Evolutionary conservation across 1,284 basidiomycete species (phyloP).

Genomic region (Athelia sp.): DNA sequence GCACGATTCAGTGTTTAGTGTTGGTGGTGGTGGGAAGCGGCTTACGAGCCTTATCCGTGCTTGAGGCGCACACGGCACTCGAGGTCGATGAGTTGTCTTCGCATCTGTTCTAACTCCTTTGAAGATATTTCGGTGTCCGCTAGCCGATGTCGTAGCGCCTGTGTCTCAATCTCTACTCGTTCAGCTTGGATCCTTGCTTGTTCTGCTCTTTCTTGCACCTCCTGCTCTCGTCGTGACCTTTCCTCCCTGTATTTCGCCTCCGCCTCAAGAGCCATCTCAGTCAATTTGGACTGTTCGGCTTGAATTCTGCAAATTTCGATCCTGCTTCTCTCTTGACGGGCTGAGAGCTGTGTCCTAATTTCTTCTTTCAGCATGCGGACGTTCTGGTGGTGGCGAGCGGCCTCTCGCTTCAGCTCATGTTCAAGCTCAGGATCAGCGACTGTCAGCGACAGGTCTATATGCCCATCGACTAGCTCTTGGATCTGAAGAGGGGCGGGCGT

Average conservation of each 20-base stretch:
- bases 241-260: constrained; percentile 8
- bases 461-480: constrained; percentile 22
- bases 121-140: too few species aligned
- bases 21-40: too few species aligned
- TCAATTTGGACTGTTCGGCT: too few species aligned
- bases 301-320: too few species aligned
- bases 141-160: too few species aligned
- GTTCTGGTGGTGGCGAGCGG: constrained; percentile 33
- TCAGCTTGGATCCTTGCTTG: not conserved
- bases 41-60: too few species aligned
- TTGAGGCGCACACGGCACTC: too few species aligned
- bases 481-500: constrained; percentile 22
- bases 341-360: constrained; percentile 22
- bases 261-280: constrained; percentile 12
- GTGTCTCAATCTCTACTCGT: not conserved
- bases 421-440: constrained; percentile 26
- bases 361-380: constrained; percentile 18
- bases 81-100: too few species aligned
- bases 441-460: constrained; percentile 31
- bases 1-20: too few species aligned
- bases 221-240: constrained; percentile 6
- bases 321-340: not conserved
- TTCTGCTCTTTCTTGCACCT: constrained; percentile 5
- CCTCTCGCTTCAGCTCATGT: constrained; percentile 25
- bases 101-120: too few species aligned